These are phyloP conservation scores for Phytophthora idaei DNA, from an alignment of 352 stramenopile species.

Conservation along the genomic window DNA sequence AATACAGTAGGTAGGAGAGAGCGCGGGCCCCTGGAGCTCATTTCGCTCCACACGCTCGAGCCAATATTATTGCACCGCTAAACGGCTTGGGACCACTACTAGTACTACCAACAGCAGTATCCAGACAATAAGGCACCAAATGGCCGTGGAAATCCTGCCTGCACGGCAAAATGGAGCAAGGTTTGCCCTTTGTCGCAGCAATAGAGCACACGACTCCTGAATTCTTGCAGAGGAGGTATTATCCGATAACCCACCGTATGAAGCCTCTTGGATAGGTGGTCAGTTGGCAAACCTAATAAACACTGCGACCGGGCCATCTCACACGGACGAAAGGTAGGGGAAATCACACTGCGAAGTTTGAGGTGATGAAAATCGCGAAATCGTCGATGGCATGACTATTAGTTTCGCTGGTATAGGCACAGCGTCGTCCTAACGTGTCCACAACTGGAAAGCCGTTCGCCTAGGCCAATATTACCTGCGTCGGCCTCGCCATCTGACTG, in stretches of 20 bases:
- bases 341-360: too few species aligned
- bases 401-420: too few species aligned
- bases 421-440: too few species aligned
- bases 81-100: slow-evolving; percentile 13
- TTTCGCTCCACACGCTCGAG: slow-evolving; percentile 10
- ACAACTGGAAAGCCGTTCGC: too few species aligned
- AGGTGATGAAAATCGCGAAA: too few species aligned
- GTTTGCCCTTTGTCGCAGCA: slow-evolving; percentile 21
- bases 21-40: not conserved
- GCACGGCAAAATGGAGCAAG: slow-evolving; percentile 8
- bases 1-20: not conserved
- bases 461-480: too few species aligned
- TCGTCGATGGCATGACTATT: too few species aligned
- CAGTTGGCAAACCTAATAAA: not conserved
- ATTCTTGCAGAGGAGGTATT: slow-evolving; percentile 17
- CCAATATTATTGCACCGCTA: slow-evolving; percentile 21
- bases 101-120: slow-evolving; percentile 22
- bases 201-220: slow-evolving; percentile 18
- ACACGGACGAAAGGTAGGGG: too few species aligned
- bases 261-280: not conserved
- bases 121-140: not conserved
- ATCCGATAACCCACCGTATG: slow-evolving; percentile 1
- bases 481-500: too few species aligned
- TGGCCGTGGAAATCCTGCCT: not conserved
- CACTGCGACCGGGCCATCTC: too few species aligned